phyloP scores from a whole-genome alignment of 805 yeast genomes.

The Ogataea pini region DNA sequence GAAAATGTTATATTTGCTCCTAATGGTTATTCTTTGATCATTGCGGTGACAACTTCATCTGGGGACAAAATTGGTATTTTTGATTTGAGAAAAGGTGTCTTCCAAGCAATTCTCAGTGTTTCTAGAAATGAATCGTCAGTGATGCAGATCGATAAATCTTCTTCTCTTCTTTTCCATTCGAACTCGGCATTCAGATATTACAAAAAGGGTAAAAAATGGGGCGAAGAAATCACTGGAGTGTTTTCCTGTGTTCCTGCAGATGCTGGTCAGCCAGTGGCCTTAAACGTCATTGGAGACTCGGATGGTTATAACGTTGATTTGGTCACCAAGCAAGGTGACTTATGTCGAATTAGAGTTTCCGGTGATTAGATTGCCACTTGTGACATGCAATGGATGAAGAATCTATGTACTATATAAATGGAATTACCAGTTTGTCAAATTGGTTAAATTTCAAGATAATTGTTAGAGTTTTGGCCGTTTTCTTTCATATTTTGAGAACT shows the following conservation, averaged over 20 bases:
- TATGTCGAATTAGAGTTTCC: background rate
- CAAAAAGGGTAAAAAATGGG: constrained; percentile 28
- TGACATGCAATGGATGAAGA: background rate
- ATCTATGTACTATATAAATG: background rate
- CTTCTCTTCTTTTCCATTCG: constrained; percentile 19
- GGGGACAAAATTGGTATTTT: constrained; percentile 20
- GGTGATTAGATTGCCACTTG: background rate
- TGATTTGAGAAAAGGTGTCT: constrained; percentile 27
- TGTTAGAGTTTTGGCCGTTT: background rate
- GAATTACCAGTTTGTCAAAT: background rate
- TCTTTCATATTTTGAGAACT: background rate
- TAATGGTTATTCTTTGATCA: constrained; percentile 63
- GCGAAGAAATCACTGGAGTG: constrained; percentile 2
- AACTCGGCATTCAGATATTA: constrained; percentile 18
- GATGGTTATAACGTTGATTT: constrained; percentile 7
- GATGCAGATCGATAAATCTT: constrained; percentile 21
- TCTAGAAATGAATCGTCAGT: background rate
- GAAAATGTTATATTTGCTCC: constrained; percentile 50
- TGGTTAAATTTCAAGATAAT: background rate
- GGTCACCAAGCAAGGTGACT: constrained; percentile 1
- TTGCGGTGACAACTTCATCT: constrained; percentile 12
- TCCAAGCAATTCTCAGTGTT: constrained; percentile 10
- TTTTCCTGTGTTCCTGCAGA: background rate
- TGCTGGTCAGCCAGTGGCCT: background rate
- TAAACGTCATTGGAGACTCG: background rate